Evolutionary conservation across 768 basidiomycete species (phyloP), one percentile per base, ranked within the genome.

Genomic region (Cantharellus anzutake): DNA sequence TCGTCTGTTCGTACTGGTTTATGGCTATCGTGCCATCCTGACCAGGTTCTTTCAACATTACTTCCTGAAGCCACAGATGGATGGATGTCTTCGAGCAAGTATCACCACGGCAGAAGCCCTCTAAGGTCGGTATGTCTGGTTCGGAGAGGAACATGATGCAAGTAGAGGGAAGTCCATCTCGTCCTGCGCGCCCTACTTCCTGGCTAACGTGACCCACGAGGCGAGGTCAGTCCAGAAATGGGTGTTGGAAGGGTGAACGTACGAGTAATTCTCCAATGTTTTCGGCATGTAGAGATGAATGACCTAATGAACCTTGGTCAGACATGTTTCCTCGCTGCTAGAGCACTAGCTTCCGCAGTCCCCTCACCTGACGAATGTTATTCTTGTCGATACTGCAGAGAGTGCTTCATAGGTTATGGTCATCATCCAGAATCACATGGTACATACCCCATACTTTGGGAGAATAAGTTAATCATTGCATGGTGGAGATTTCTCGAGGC

Each of bases 71-170:
- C 60, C 64, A 64, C 2, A 29, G 41, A 7, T 60, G 56, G 7
- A 67, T 56, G 42, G 66, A 67, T n/a, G 41, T 62, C 65, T 73
- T 68, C 0, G 71, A 67, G 56, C 74, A 75, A 0, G 75, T 78
- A 64, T 78, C 75, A 0, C 76, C 77, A 1, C 76, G 71, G 29
- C 67, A 69, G 61, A 78, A 78, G 5, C 75, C 74, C 63, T 79
- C 75, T 29, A 79, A 67, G 39, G 74, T 67, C 2, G 75, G 73
- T 5, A 77, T 69, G 63, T 79, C 78, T 3, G 63, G 56, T 2
- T 73, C 66, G 5, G 69, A 71, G 4, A 77, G 69, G 64, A 75
- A 75, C 71, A 78, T 71, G 14, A 72, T 63, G 66, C 77, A 78
- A 4, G 68, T 68, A 5, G 77, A 76, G 2, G 68, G 72, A 3